These are phyloP conservation scores for Capsella bursapastoris DNA, from an alignment of 345 rosid genomes.

Conservation along the genomic window DNA sequence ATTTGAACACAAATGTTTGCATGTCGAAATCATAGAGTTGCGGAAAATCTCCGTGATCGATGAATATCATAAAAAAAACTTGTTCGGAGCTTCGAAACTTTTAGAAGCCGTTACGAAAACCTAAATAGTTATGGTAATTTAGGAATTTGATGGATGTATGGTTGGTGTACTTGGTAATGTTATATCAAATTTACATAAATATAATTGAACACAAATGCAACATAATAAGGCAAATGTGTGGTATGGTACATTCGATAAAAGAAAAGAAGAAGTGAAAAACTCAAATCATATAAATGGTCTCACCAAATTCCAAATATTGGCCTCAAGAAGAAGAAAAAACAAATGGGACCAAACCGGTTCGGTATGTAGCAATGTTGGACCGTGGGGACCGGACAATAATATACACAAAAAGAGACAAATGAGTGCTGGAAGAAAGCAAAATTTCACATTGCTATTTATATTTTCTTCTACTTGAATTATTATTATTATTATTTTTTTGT, in stretches of 20 bases:
- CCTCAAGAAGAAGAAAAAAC: constrained; percentile 24
- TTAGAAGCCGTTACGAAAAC: no score
- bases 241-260: not conserved
- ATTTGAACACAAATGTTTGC: not conserved
- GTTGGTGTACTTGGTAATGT: not conserved
- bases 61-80: no score
- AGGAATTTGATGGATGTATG: not conserved
- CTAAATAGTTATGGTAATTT: not conserved
- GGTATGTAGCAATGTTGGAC: constrained; percentile 42
- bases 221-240: not conserved
- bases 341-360: constrained; percentile 47
- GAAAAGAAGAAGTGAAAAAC: not conserved
- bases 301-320: constrained; percentile 21
- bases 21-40: not conserved
- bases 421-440: constrained; percentile 46
- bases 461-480: not conserved
- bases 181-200: not conserved
- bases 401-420: constrained; percentile 38
- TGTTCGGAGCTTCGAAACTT: not conserved
- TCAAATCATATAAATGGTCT: not conserved
- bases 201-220: not conserved
- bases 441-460: constrained; percentile 29
- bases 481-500: no score
- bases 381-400: constrained; percentile 45
- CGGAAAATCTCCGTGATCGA: no score